Base-by-base conservation (phyloP, 2,329 filamentous ascomycete species). In the Neofusicoccum ribis region DNA sequence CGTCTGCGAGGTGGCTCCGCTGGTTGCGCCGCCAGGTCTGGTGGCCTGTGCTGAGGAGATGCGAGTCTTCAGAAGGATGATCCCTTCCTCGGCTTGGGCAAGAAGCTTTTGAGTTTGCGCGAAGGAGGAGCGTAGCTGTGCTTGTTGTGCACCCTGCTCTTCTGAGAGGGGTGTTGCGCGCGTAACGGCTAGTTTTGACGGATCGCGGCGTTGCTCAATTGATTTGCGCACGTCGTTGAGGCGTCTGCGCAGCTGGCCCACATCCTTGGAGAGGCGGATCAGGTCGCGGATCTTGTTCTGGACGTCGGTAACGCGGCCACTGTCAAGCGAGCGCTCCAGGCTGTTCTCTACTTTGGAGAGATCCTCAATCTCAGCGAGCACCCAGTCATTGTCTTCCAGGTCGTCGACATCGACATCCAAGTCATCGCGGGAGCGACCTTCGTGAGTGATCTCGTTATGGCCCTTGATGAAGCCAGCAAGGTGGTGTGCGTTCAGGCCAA, bases 61-160 rank as follows among this genome's bases (percentile, higher is more conserved):
- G 70, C 89, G 91, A 2, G 93, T 90, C 72, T 91, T 91, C 34
- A 98, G 86, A 54, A 97, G 75, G 5, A 90, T 89, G 31, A 96
- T 81, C 3, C 86, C 88, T 76, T 96, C 90, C 79, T 99, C 95
- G 1, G 90, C 86, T 67, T 95, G 88, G 9, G 87, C 86, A 14
- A 98, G 83, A 43, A 90, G 85, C 68, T 88, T 90, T 68, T 92
- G 88, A 27, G 97, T 88, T 20, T 84, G 84, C 17, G 88, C 88
- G 67, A 91, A 92, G n/a, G 89, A 85, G 63, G 89, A 86, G 47
- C 94, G 88, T 12, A 99, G 81, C 70, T 96, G 91, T 69, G 89
- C 90, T 76, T 97, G 94, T 72, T 96, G 90, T 7, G 89, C 87
- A 5, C 89, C 85, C 75, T 96, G 91, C 74, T 97, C 93, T 2